phyloP scores from a whole-genome alignment of 805 yeast species.

The Cyberlindnera lachancei region DNA sequence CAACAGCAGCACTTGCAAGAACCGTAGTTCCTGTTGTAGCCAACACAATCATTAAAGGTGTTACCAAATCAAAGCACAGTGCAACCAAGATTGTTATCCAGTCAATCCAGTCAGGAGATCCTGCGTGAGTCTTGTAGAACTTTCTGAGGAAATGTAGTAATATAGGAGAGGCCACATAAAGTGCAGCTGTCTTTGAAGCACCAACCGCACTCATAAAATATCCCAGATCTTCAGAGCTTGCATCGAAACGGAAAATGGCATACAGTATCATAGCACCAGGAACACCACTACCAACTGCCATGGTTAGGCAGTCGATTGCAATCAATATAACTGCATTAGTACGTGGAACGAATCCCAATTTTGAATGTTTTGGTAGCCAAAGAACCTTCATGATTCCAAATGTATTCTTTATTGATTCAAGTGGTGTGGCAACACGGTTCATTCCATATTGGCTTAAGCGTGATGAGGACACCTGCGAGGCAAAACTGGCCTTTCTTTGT shows the following conservation, averaged over 20 bases:
- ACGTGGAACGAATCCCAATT: slow-evolving; percentile 30
- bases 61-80: slow-evolving; percentile 29
- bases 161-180: slow-evolving; percentile 47
- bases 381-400: slow-evolving; percentile 44
- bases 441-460: neutral
- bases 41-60: slow-evolving; percentile 28
- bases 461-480: slow-evolving; percentile 18
- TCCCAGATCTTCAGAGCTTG: slow-evolving; percentile 51
- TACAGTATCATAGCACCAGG: slow-evolving; percentile 41
- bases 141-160: slow-evolving; percentile 30
- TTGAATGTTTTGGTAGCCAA: slow-evolving; percentile 39
- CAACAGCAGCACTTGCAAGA: slow-evolving; percentile 28
- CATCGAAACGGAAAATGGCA: slow-evolving; percentile 43
- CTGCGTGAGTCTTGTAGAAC: slow-evolving; percentile 27
- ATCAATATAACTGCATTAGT: slow-evolving; percentile 43
- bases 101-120: slow-evolving; percentile 49
- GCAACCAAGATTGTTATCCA: slow-evolving; percentile 29
- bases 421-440: neutral
- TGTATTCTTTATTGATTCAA: neutral
- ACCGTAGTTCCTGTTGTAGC: slow-evolving; percentile 26
- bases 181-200: slow-evolving; percentile 37
- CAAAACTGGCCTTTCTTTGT: slow-evolving; percentile 24
- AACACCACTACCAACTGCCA: slow-evolving; percentile 32
- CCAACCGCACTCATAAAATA: slow-evolving; percentile 47
- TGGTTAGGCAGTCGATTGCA: slow-evolving; percentile 35